Evolutionary conservation across 108 stramenopile species (phyloP), one percentile per base, ranked within the genome.

Genomic region (Fragilaria crotonensis): DNA sequence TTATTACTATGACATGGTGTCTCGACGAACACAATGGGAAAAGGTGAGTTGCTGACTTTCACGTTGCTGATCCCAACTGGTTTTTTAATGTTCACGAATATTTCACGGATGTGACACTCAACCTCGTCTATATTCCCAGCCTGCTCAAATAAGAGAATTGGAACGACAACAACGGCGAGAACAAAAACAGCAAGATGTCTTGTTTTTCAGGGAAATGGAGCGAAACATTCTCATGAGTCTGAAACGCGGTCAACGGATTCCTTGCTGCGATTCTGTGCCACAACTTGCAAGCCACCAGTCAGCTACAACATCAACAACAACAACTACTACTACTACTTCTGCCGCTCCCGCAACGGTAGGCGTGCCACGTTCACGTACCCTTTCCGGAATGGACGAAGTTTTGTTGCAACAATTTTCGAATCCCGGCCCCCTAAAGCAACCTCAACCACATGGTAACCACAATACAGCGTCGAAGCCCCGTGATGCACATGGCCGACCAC

Each of bases 1-100:
- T 20, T 89, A 89, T 49, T 89, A 85, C 49, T 89, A 83, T 53
- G 63, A 79, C 52, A 54, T 72, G 9, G 68, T 75, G 25, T 67
- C 80, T 27, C 53, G 71, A 44, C 58, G 63, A 52, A 76, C 77
- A 14, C 78, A 81, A 66, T 89, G 87, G 87, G n/a, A n/a, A n/a
- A n/a, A n/a, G n/a, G n/a, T n/a, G n/a, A n/a, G n/a, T n/a, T n/a
- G n/a, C n/a, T n/a, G n/a, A n/a, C n/a, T n/a, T n/a, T n/a, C n/a
- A n/a, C n/a, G n/a, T n/a, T n/a, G n/a, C n/a, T n/a, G n/a, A n/a
- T n/a, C n/a, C n/a, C n/a, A n/a, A n/a, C n/a, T n/a, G n/a, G n/a
- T n/a, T n/a, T n/a, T n/a, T n/a, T n/a, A n/a, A n/a, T n/a, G n/a
- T n/a, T n/a, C n/a, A n/a, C n/a, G n/a, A n/a, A n/a, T n/a, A n/a